Evolutionary conservation across 768 basidiomycete genomes (phyloP), one percentile per base, ranked within the genome.

Genomic region (Russula brevipes): DNA sequence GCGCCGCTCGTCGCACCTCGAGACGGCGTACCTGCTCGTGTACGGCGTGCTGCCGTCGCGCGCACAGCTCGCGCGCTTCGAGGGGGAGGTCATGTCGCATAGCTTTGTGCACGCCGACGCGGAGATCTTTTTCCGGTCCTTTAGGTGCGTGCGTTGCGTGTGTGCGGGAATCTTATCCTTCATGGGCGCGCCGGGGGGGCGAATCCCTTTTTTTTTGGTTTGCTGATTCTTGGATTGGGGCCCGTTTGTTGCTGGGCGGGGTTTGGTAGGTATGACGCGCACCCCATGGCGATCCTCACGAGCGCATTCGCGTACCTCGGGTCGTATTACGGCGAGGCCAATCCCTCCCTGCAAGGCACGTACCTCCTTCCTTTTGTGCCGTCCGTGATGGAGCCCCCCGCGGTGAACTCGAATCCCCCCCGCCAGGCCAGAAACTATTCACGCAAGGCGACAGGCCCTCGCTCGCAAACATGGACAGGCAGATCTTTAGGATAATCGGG

Each of bases 281-380:
- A 95, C 70, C 93, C 93, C 0, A 94, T 94, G 92, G 85, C 89
- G 19, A 94, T 94, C 66, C 79, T 94, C 50, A 91, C 88, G 4
- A 90, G 88, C 68, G 89, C 89, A 4, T 89, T 95, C 68, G 85
- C 93, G 7, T 94, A 94, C 70, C 75, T 96, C 24, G 92, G 93
- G 4, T 91, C 89, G 6, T 91, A 91, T 72, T 94, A 94, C 70
- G 78, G 81, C 68, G 91, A 94, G 70, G 91, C 91, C 5, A 95
- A 95, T 73, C 94, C 94, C 11, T 90, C 91, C 6, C 74, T 96
- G 6, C 85, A 86, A 78, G 94, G 92, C 81, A 70, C 68, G 71
- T 72, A 50, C n/a, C 11, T 47, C 4, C 38, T 11, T 1, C 16
- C 41, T 17, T n/a, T n/a, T 42, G 30, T 42, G 24, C 39, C 41